Conservation (phyloP, 306 rosid genomes). For the Vicia sativa region DNA sequence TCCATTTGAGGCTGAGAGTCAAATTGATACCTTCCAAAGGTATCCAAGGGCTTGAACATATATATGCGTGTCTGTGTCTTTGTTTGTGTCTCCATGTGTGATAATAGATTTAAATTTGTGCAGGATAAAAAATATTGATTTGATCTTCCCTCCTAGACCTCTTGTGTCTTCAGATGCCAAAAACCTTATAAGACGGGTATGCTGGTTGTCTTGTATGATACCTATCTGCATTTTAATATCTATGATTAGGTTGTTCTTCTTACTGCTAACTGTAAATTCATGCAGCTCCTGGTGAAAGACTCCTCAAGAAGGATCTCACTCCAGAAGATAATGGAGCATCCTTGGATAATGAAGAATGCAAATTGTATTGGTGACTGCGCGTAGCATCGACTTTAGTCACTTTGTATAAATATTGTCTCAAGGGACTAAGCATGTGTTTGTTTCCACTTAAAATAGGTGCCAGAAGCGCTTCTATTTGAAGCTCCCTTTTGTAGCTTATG, state of each 20-base stretch:
- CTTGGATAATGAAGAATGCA: conserved; percentile 81
- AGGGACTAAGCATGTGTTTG: too few relatives aligned
- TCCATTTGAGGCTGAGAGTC: conserved; percentile 93
- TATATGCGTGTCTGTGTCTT: too few relatives aligned
- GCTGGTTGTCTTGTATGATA: not conserved
- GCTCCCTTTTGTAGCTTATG: too few relatives aligned
- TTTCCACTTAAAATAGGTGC: too few relatives aligned
- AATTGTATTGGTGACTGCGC: conserved; percentile 56
- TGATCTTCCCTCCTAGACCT: conserved; percentile 68
- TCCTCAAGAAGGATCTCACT: conserved; percentile 78
- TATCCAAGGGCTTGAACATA: not conserved
- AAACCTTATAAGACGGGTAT: conserved; percentile 68
- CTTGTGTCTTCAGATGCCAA: conserved; percentile 67
- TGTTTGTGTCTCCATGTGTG: too few relatives aligned
- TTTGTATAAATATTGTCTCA: conserved; percentile 3
- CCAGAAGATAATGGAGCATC: conserved; percentile 79
- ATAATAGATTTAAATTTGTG: conserved; percentile 10
- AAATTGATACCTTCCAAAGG: conserved; percentile 79
- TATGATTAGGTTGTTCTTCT: conserved; percentile 19
- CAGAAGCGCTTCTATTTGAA: too few relatives aligned
- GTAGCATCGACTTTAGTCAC: conserved; percentile 29
- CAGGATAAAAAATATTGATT: conserved; percentile 77
- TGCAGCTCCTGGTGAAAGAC: conserved; percentile 84
- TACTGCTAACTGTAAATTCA: conserved; percentile 23
- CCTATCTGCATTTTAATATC: not conserved